Base-by-base conservation (phyloP, 306 rosid species). In the Dryas octopetala region DNA sequence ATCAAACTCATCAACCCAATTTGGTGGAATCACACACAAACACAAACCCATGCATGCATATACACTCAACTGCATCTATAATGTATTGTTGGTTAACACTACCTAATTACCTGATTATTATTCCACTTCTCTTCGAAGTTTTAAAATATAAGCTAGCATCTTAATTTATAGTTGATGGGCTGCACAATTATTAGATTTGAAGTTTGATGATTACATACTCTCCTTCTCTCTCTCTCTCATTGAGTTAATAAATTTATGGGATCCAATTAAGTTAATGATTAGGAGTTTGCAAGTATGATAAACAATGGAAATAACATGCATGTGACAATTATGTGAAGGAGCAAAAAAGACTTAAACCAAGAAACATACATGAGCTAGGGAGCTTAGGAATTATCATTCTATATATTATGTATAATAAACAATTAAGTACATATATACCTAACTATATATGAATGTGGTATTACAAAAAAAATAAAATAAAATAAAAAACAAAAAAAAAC, bases 181-280 rank as follows among this genome's bases (percentile, higher is more conserved):
- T 26, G 23, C 73, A 14, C 9, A 16, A 69, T 51, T 69, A 51
- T 69, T 50, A 43, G 44, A 44, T 57, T 72, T 6, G 51, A 62
- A 45, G 51, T 32, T 67, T 52, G 73, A 9, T 70, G 74, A 70
- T 70, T 62, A 62, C 62, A 40, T 53, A n/a, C 61, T 76, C 79
- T 77, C 54, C 65, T 51, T 55, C 61, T 76, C 79, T 77, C 54
- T 60, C 38, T 70, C 58, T 28, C 74, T 40, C 38, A 32, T 32
- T 32, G 38, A 32, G 38, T 32, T 32, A 75, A 85, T 62, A 60
- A 72, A 80, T 76, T 41, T 15, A 65, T 66, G 77, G 82, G 83
- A 83, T 84, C 90, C 23, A 23, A 23, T 23, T 73, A 71, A 79
- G 82, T 88, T 79, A 80, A 88, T 86, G 85, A 84, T 86, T 81